Evolutionary conservation across 371 early-diverging fungal species (phyloP).

Genomic region (Capillidium rhysosporum): DNA sequence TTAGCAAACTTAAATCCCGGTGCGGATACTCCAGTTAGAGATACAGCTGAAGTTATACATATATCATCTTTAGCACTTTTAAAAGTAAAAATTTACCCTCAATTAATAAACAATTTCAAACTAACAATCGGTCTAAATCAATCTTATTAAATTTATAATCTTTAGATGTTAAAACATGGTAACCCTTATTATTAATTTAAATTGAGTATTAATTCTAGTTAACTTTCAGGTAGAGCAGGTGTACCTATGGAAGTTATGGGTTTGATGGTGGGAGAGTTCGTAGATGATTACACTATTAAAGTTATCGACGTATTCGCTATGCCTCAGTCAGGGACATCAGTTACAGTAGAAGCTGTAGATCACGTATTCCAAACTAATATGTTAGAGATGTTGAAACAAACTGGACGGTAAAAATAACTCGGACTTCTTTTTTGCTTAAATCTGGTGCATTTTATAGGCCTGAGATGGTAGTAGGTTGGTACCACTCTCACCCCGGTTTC

Average conservation of each 20-base stretch:
- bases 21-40: slow-evolving; percentile 71
- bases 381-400: slow-evolving; percentile 99
- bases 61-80: slow-evolving; percentile 98
- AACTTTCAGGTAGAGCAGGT: slow-evolving; percentile 97
- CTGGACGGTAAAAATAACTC: slow-evolving; percentile 54
- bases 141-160: too few relatives aligned
- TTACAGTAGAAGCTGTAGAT: slow-evolving; percentile 99
- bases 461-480: slow-evolving; percentile 99
- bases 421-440: background rate
- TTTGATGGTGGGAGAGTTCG: slow-evolving; percentile 99
- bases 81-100: slow-evolving; percentile 74
- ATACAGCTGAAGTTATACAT: slow-evolving; percentile 98
- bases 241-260: slow-evolving; percentile 99
- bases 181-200: slow-evolving; percentile 6
- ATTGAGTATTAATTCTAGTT: too few relatives aligned
- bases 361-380: slow-evolving; percentile 99
- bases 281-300: slow-evolving; percentile 99
- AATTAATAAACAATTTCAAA: too few relatives aligned
- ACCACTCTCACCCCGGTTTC: slow-evolving; percentile 99
- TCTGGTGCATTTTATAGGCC: slow-evolving; percentile 28
- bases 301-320: slow-evolving; percentile 99
- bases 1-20: slow-evolving; percentile 51
- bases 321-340: slow-evolving; percentile 99
- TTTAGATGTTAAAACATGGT: slow-evolving; percentile 82
- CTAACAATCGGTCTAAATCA: background rate